A percentile compares a stretch with the other conserved stretches of the same genome.
phyloP scores from a whole-genome alignment of 306 rosid species.

The Trifolium pratense region DNA sequence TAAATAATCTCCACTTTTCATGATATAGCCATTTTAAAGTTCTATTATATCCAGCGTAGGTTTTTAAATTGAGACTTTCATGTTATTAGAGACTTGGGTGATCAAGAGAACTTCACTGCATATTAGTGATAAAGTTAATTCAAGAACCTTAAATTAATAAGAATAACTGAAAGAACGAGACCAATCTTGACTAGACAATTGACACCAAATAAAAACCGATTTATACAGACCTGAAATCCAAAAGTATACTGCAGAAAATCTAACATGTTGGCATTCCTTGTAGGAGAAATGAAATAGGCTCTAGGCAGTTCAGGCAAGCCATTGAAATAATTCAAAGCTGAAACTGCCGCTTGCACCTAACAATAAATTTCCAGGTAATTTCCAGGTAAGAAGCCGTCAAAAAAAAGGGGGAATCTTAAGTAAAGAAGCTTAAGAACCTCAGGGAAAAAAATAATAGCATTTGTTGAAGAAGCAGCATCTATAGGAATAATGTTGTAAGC shows the following conservation, averaged over 20 bases:
- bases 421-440: conserved; percentile 63
- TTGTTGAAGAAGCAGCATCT: conserved; percentile 77
- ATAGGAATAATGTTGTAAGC: conserved; percentile 91
- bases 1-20: conserved; percentile 6
- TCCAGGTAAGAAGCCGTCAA: conserved; percentile 27
- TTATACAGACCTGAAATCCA: conserved; percentile 83
- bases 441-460: conserved; percentile 60
- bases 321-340: conserved; percentile 66
- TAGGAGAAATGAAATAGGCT: conserved; percentile 56
- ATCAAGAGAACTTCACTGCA: conserved; percentile 22
- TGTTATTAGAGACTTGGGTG: conserved; percentile 5
- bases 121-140: conserved; percentile 21
- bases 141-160: conserved; percentile 5
- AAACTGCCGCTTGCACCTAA: conserved; percentile 89
- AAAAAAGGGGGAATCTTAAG: conserved; percentile 14
- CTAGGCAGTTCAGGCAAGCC: conserved; percentile 80
- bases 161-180: conserved; percentile 12
- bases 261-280: conserved; percentile 71
- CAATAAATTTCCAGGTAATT: conserved; percentile 30
- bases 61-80: background rate
- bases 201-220: conserved; percentile 17
- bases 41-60: background rate
- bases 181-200: conserved; percentile 11
- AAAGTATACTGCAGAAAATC: conserved; percentile 85
- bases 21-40: background rate